Evolutionary conservation across 1,139 yeast species (phyloP).

Genomic region (Hyphopichia fennica): DNA sequence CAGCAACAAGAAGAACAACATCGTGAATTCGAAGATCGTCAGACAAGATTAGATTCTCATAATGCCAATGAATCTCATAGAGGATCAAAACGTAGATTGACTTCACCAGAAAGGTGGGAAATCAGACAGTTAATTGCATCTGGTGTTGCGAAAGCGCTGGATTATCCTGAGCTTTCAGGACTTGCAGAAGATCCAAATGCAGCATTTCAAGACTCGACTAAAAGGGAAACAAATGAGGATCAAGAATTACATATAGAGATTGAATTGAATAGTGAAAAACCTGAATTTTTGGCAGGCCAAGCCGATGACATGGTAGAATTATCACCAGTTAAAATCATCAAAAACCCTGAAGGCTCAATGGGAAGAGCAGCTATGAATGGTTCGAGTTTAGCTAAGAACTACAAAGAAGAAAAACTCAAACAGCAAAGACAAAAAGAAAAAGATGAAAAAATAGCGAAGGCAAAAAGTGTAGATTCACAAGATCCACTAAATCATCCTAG

Average conservation of each 20-base stretch:
- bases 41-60: constrained; percentile 1
- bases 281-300: constrained; percentile 69
- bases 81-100: constrained; percentile 46
- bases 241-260: constrained; percentile 64
- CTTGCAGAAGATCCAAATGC: constrained; percentile 46
- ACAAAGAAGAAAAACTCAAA: constrained; percentile 57
- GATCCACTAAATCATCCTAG: constrained; percentile 40
- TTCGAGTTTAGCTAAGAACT: constrained; percentile 63
- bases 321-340: constrained; percentile 57
- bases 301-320: constrained; percentile 39
- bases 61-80: constrained; percentile 3
- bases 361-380: constrained; percentile 77
- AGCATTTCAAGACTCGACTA: constrained; percentile 18
- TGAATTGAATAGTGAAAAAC: constrained; percentile 68
- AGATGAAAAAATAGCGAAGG: constrained; percentile 23
- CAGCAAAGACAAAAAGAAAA: constrained; percentile 49
- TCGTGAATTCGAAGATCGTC: constrained; percentile 8
- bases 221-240: constrained; percentile 13
- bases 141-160: constrained; percentile 69
- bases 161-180: constrained; percentile 61
- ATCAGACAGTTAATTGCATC: constrained; percentile 78
- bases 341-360: constrained; percentile 79
- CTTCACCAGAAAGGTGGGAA: constrained; percentile 93
- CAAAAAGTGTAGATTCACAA: constrained; percentile 23
- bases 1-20: constrained; percentile 14